Percentiles rank a stretch among this genome's conserved stretches.
phyloP scores from a whole-genome alignment of 2,329 filamentous ascomycete genomes.

The Coniochaeta hoffmannii region DNA sequence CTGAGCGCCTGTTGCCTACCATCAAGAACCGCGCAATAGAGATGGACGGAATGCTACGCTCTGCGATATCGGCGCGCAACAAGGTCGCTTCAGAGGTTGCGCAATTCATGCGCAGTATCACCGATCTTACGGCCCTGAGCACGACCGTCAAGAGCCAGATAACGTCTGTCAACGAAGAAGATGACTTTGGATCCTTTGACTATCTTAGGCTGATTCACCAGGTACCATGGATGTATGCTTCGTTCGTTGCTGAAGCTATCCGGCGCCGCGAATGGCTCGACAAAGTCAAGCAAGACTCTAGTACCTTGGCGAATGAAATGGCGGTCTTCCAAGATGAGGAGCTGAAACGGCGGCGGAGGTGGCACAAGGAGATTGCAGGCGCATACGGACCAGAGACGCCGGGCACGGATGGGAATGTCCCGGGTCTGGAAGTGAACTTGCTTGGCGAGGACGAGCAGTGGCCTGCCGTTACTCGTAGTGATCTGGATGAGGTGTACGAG shows the following conservation, averaged over 20 bases:
- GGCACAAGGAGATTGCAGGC: slow-evolving; percentile 78
- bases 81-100: slow-evolving; percentile 57
- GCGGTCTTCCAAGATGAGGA: slow-evolving; percentile 90
- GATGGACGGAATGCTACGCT: slow-evolving; percentile 53
- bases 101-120: slow-evolving; percentile 74
- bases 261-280: slow-evolving; percentile 85
- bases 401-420: slow-evolving; percentile 59
- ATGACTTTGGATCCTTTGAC: slow-evolving; percentile 74
- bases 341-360: slow-evolving; percentile 77
- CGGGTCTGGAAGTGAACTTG: slow-evolving; percentile 79
- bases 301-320: slow-evolving; percentile 86
- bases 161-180: slow-evolving; percentile 61
- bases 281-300: slow-evolving; percentile 81
- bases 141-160: slow-evolving; percentile 66
- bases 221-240: slow-evolving; percentile 83
- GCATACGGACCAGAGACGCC: slow-evolving; percentile 57
- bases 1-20: slow-evolving; percentile 52
- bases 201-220: slow-evolving; percentile 72
- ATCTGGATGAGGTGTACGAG: slow-evolving; percentile 68
- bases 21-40: slow-evolving; percentile 48
- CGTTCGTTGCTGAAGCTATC: slow-evolving; percentile 78
- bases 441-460: slow-evolving; percentile 72
- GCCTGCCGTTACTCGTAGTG: slow-evolving; percentile 68
- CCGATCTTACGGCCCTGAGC: slow-evolving; percentile 69
- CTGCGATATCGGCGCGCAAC: slow-evolving; percentile 60